These are phyloP conservation scores for Ceratocystis eucalypticola DNA, from an alignment of 2,329 filamentous ascomycete species.

Conservation along the genomic window DNA sequence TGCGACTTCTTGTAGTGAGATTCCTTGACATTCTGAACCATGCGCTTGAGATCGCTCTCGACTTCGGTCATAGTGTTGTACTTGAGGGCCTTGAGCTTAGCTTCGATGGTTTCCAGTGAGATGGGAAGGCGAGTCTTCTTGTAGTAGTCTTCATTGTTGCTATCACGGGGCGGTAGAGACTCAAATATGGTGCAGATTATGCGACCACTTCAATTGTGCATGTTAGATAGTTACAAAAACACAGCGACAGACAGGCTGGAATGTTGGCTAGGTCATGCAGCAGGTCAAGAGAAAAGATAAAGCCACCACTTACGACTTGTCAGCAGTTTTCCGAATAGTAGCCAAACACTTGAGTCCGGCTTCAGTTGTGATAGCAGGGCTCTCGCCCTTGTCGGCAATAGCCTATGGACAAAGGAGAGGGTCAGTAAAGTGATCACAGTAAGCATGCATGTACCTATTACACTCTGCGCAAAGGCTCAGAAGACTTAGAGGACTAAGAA, in stretches of 20 bases:
- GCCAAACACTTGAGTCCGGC: conserved; percentile 62
- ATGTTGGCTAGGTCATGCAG: neutral
- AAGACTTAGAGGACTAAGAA: neutral
- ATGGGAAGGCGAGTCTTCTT: conserved; percentile 63
- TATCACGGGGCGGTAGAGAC: conserved; percentile 48
- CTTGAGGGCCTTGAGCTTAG: conserved; percentile 53
- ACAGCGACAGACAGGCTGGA: neutral
- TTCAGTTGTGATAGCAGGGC: conserved; percentile 52
- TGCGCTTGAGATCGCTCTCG: conserved; percentile 75
- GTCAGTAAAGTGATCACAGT: conserved; percentile 24
- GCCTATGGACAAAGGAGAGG: conserved; percentile 31
- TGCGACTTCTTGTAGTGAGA: conserved; percentile 62
- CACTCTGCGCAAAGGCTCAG: neutral
- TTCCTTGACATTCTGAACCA: conserved; percentile 77
- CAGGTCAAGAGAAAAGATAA: neutral
- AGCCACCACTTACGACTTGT: conserved; percentile 55
- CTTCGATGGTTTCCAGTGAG: conserved; percentile 62
- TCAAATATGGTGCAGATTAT: conserved; percentile 64
- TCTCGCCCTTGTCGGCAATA: conserved; percentile 39
- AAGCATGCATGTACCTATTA: neutral
- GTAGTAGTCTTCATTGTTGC: conserved; percentile 59
- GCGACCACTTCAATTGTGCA: conserved; percentile 44
- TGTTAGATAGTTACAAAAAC: conserved; percentile 21
- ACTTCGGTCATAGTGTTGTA: conserved; percentile 60
- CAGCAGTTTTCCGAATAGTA: conserved; percentile 59